Percentiles rank a stretch among this genome's conserved stretches.
Conservation (phyloP, 306 rosid genomes). For the Trichosanthes cucumerina region DNA sequence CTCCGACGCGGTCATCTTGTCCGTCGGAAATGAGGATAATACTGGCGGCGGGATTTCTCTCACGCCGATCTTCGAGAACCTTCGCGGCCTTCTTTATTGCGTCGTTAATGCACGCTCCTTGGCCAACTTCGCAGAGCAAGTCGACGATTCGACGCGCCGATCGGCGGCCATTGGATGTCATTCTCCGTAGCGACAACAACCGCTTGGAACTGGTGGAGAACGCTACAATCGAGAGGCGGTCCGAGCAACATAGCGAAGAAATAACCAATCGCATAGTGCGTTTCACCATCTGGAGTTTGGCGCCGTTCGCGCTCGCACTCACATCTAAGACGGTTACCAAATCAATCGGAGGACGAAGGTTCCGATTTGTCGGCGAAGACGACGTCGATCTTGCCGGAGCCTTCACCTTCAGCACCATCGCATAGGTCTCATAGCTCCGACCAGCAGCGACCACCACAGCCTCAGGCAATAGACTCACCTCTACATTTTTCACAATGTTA, state of each 20-base stretch:
- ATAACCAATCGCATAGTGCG: conserved; percentile 50
- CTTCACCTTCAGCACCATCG: conserved; percentile 49
- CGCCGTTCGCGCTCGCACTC: conserved; percentile 31
- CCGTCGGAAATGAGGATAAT: conserved; percentile 45
- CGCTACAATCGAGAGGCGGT: conserved; percentile 79
- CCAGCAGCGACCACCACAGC: conserved; percentile 67
- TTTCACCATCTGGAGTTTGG: conserved; percentile 55
- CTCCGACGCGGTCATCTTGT: conserved; percentile 19
- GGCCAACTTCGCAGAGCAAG: conserved; percentile 38
- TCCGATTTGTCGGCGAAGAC: conserved; percentile 9
- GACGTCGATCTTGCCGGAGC: conserved; percentile 27
- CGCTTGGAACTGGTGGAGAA: conserved; percentile 79
- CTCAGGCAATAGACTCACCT: conserved; percentile 51
- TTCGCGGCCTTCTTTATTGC: conserved; percentile 84
- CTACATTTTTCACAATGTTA: conserved; percentile 16
- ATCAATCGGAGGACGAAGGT: conserved; percentile 54
- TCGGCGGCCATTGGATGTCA: conserved; percentile 58
- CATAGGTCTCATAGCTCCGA: conserved; percentile 51
- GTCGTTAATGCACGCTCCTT: conserved; percentile 42
- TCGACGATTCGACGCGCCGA: conserved; percentile 47
- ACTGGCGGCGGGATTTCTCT: conserved; percentile 52
- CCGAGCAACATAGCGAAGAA: conserved; percentile 52
- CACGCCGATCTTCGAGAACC: conserved; percentile 86
- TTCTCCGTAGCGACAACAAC: conserved; percentile 48
- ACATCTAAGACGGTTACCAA: conserved; percentile 69